Percentiles rank a stretch among this genome's conserved stretches.
phyloP scores from a whole-genome alignment of 139 green algal species.

The Tetradesmus obliquus region DNA sequence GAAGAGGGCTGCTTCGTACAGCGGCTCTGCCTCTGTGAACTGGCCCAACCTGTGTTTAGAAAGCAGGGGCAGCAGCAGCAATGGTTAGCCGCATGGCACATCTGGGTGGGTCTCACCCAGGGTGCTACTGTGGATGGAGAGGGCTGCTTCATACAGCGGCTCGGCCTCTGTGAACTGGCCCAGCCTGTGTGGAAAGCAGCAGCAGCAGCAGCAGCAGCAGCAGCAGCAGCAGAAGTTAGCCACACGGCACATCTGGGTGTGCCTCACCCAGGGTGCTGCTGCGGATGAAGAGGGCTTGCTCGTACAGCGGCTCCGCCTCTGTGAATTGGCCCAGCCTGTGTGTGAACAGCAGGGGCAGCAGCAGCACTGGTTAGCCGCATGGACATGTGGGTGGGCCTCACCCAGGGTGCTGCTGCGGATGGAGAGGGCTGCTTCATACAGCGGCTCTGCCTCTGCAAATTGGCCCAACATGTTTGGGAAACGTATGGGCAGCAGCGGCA shows the following conservation, averaged over 20 bases:
- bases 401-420: not conserved
- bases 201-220: no score
- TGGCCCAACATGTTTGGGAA: not conserved
- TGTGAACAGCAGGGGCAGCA: not conserved
- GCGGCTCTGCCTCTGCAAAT: constrained; percentile 24
- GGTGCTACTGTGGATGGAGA: not conserved
- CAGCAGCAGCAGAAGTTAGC: not conserved
- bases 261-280: not conserved
- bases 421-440: not conserved
- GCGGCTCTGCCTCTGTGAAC: constrained; percentile 23
- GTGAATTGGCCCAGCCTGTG: constrained; percentile 2
- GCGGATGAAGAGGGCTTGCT: not conserved
- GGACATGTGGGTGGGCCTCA: constrained; percentile 26
- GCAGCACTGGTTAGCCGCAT: no score
- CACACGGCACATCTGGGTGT: constrained; percentile 35
- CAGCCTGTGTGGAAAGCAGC: not conserved
- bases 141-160: constrained; percentile 1
- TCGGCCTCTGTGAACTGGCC: constrained; percentile 21
- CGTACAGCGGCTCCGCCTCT: constrained; percentile 40
- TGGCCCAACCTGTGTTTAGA: not conserved
- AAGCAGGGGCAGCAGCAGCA: not conserved
- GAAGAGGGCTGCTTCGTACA: constrained; percentile 3
- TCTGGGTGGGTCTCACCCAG: constrained; percentile 37
- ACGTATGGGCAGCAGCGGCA: not conserved
- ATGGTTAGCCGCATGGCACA: no score